Conservation (phyloP, 2,329 filamentous ascomycete genomes). For the Akanthomyces uredinophilus region DNA sequence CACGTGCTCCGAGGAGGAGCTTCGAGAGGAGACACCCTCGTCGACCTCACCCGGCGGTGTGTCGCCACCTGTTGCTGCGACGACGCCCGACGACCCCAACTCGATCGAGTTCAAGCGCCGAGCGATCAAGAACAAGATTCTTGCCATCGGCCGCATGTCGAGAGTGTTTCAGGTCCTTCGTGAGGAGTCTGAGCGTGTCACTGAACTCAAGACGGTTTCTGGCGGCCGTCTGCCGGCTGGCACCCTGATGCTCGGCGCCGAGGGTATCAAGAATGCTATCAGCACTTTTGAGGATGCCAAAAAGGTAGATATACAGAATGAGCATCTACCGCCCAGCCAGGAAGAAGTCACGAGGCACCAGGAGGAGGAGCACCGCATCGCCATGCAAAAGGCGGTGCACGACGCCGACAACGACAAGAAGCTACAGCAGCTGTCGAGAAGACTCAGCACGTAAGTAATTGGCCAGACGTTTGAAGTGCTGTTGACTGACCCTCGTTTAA, state of each 20-base stretch:
- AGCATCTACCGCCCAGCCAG: conserved; percentile 83
- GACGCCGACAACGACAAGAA: conserved; percentile 91
- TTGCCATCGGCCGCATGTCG: conserved; percentile 92
- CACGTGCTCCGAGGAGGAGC: conserved; percentile 97
- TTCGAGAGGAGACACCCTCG: conserved; percentile 80
- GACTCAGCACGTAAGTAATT: conserved; percentile 86
- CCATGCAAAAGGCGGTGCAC: conserved; percentile 76
- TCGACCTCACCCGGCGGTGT: conserved; percentile 62
- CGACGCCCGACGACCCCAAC: conserved; percentile 57
- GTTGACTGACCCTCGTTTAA: neutral
- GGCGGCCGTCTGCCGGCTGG: conserved; percentile 89
- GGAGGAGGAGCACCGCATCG: conserved; percentile 74
- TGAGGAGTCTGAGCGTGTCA: conserved; percentile 94
- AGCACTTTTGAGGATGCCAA: conserved; percentile 93
- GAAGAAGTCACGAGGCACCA: conserved; percentile 85
- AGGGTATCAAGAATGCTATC: conserved; percentile 98
- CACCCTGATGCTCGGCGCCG: conserved; percentile 94
- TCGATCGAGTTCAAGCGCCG: conserved; percentile 90
- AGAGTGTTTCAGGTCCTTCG: conserved; percentile 97
- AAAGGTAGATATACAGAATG: conserved; percentile 96
- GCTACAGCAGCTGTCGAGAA: conserved; percentile 77
- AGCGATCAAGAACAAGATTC: conserved; percentile 99
- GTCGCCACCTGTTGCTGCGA: conserved; percentile 59
- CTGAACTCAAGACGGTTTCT: conserved; percentile 93
- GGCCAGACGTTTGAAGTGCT: neutral